These are phyloP conservation scores for Arachnopeziza araneosa DNA, from an alignment of 2,329 filamentous ascomycete genomes.

Conservation along the genomic window DNA sequence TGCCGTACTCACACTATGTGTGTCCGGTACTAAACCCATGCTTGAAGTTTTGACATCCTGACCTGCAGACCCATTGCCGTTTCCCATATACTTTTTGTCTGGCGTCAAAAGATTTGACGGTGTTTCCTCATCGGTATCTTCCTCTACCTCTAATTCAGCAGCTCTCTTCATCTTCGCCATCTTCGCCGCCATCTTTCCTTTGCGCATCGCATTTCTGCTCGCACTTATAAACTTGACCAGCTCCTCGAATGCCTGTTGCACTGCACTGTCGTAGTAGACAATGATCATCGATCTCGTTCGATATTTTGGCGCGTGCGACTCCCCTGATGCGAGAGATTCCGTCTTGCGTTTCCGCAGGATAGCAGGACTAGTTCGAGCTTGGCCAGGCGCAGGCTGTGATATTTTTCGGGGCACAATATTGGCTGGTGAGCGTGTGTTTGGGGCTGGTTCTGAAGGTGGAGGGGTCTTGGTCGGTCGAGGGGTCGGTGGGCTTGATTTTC, in stretches of 20 bases:
- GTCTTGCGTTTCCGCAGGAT: conserved; percentile 30
- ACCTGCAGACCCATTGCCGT: conserved; percentile 20
- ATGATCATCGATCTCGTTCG: conserved; percentile 71
- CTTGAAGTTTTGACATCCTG: neutral
- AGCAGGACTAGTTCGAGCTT: conserved; percentile 12
- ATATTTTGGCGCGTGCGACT: conserved; percentile 38
- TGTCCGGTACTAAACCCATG: neutral
- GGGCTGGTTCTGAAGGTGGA: conserved; percentile 13
- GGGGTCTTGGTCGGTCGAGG: neutral
- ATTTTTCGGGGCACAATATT: conserved; percentile 15
- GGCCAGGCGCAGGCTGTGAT: conserved; percentile 16
- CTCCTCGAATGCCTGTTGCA: conserved; percentile 77
- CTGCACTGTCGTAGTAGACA: conserved; percentile 87
- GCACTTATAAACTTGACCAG: conserved; percentile 77
- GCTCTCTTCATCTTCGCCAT: conserved; percentile 60
- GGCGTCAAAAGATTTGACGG: neutral
- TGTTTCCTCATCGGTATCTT: conserved; percentile 38
- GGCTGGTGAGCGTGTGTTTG: conserved; percentile 8
- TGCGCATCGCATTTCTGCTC: conserved; percentile 77
- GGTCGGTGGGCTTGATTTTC: neutral
- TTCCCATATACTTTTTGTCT: neutral
- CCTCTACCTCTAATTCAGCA: conserved; percentile 53
- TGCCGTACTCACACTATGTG: conserved; percentile 17
- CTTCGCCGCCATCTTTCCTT: conserved; percentile 78
- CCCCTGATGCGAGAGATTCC: conserved; percentile 28